Evolutionary conservation across 768 basidiomycete genomes (phyloP), one percentile per base, ranked within the genome.

Genomic region (Dictyophora rubrovolvata): DNA sequence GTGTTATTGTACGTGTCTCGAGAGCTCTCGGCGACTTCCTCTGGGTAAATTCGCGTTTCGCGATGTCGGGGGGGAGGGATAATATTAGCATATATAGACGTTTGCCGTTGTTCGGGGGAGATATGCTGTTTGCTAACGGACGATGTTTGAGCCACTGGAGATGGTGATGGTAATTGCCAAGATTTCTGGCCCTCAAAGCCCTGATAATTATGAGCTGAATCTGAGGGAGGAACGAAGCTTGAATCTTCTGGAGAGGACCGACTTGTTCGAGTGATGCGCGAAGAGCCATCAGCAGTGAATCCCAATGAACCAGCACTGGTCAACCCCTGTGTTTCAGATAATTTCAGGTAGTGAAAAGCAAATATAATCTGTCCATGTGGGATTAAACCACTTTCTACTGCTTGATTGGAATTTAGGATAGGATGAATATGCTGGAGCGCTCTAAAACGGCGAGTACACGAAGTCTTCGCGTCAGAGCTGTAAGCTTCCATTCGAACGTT

Each of bases 341-440:
- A 70, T 63, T 74, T 75, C 64, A 83, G 76, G 71, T 84, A 83
- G 74, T 86, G 84, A 74, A 84, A 86, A 51, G 84, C 84, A 69
- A 87, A 85, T 66, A 86, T 85, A 65, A 87, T 79, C 81, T 65
- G 69, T 86, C 89, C 89, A 81, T 93, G 88, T 69, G 90, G 89
- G 71, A 91, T 89, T 71, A 88, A 92, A 63, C 92, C 85, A 72
- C 87, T 90, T 69, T 91, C 89, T 28, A 91, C 86, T 70, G 85
- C 81, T 60, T 77, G 79, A 53, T 75, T 75, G 60, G 79, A 76
- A 37, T 79, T 77, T 67, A 77, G 75, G 10, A 65, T 65, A 35
- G 63, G 65, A 17, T 67, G 63, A 77, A 87, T 80, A 64, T 74
- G 74, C 68, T 86, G 86, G 59, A 77, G 75, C 48, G 87, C 84